Conservation (phyloP, 2,329 filamentous ascomycete species). For the Teratosphaeria pseudoeucalypti region DNA sequence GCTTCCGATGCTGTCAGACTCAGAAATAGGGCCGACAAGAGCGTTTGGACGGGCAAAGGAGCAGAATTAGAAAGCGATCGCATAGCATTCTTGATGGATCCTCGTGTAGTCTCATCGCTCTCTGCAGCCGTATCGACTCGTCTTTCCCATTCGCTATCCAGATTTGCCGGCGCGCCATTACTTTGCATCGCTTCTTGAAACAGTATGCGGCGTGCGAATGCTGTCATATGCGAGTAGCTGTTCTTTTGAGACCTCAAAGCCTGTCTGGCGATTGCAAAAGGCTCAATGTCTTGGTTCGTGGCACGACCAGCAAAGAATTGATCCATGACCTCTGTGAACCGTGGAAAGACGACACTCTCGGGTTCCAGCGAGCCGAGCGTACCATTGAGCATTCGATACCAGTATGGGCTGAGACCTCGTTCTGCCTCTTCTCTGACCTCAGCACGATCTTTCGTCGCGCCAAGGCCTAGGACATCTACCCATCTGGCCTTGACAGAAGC, state of each 20-base stretch:
- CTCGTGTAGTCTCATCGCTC: slow-evolving; percentile 56
- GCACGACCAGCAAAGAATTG: slow-evolving; percentile 33
- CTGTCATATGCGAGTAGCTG: slow-evolving; percentile 18
- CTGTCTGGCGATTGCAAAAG: slow-evolving; percentile 11
- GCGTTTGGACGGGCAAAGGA: slow-evolving; percentile 27
- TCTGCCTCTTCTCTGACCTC: slow-evolving; percentile 85
- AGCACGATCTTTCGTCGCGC: slow-evolving; percentile 57
- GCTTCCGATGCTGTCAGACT: slow-evolving; percentile 7
- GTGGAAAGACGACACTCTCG: slow-evolving; percentile 29
- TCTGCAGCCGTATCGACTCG: slow-evolving; percentile 63
- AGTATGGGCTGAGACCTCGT: slow-evolving; percentile 74
- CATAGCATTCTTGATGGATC: slow-evolving; percentile 48
- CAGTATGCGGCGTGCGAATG: slow-evolving; percentile 43
- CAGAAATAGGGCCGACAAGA: slow-evolving; percentile 16
- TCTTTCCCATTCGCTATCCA: slow-evolving; percentile 74
- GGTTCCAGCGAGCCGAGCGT: slow-evolving; percentile 15
- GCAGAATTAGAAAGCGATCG: slow-evolving; percentile 27
- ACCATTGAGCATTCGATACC: slow-evolving; percentile 54
- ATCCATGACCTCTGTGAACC: slow-evolving; percentile 34
- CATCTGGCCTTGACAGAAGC: slow-evolving; percentile 69
- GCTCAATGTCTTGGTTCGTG: slow-evolving; percentile 18
- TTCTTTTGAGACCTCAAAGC: slow-evolving; percentile 10
- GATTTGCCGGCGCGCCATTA: slow-evolving; percentile 29
- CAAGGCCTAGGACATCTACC: slow-evolving; percentile 77
- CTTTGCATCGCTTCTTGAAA: slow-evolving; percentile 44